Evolutionary conservation across 2,329 filamentous ascomycete species (phyloP).

Genomic region (Dothideomycetes sp.): DNA sequence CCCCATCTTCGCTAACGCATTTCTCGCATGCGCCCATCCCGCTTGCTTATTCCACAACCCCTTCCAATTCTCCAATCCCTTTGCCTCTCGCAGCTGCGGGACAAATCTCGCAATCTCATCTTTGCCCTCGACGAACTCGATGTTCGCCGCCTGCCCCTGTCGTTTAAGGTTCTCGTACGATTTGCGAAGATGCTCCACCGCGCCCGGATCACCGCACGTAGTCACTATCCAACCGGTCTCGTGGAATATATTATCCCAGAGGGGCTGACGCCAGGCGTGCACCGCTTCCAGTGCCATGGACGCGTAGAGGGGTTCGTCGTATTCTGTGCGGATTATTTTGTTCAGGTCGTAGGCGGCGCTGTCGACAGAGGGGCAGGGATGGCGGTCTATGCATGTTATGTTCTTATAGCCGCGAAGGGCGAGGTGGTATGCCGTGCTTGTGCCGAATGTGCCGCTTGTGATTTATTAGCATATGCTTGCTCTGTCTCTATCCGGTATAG

Average conservation of each 20-base stretch:
- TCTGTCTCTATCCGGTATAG: no score
- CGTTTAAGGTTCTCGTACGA: conserved; percentile 28
- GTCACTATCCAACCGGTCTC: conserved; percentile 28
- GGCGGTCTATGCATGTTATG: conserved; percentile 9
- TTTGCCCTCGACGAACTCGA: conserved; percentile 23
- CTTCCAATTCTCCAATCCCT: conserved; percentile 38
- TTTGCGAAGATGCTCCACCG: conserved; percentile 8
- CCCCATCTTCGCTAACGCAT: conserved; percentile 35
- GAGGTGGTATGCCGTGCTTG: conserved; percentile 7
- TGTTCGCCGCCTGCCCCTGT: conserved; percentile 28
- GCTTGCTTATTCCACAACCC: conserved; percentile 35
- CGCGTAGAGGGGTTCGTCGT: conserved; percentile 12
- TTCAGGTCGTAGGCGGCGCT: conserved; percentile 10
- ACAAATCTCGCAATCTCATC: conserved; percentile 10
- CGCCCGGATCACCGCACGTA: conserved; percentile 10
- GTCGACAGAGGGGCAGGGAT: conserved; percentile 5
- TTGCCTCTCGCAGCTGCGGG: conserved; percentile 34
- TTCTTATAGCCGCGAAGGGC: conserved; percentile 8
- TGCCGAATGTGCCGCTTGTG: conserved; percentile 6
- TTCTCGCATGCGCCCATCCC: conserved; percentile 44
- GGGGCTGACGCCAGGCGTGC: conserved; percentile 11
- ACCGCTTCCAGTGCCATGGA: conserved; percentile 13
- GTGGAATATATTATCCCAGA: conserved; percentile 25
- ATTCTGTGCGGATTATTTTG: conserved; percentile 14
- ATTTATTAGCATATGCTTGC: background rate